Base-by-base conservation (phyloP, 73 alveolate genomes). In the Paraurostyla sp. region DNA sequence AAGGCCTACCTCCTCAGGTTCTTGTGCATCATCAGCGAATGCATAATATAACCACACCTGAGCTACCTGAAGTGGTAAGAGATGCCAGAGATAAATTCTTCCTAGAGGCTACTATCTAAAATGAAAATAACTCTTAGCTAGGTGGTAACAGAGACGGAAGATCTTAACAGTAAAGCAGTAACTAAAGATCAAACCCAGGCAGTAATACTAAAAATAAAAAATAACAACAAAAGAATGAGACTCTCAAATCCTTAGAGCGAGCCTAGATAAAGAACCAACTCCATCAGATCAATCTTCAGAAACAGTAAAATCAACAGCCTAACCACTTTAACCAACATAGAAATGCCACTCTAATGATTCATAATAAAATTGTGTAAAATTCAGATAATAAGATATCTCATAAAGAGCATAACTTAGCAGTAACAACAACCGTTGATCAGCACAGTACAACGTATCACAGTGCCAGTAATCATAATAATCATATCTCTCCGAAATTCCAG, bases 1-100 rank as follows among this genome's bases (percentile, higher is more conserved):
- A 89, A 20, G 91, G 91, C 22, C 92, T 89, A 25, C 94, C 94
- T 0, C 94, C 94, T 38, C 68, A 88, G 38, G 88, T 88, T 27
- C 54, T 88, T 18, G 60, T 88, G 11, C 90, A 88, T 65, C 94
- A 88, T 59, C 87, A 88, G 35, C 16, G 88, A 45, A 71, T 88
- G 81, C 94, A 88, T 46, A 88, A 88, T 33, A 76, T 88, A n/a
- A 42, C 80, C 27, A 76, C 88, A 15, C 75, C 86, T 32, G 94
- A 76, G 23, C 71, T 88, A 9, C 94, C 94, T 20, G 54, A 29
- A 6, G 52, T 30, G 3, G 87, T 75, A 11, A 75, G 51, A 46
- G 71, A 71, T 27, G 71, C 71, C 22, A 22, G 92, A 68, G 92
- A 83, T 51, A 30, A 60, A 27, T 68, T 38, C 57, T 38, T 60